Percentiles rank a stretch among this genome's conserved stretches.
These are phyloP conservation scores for Eucalyptus leucophloia DNA, from an alignment of 345 rosid species.

Conservation along the genomic window DNA sequence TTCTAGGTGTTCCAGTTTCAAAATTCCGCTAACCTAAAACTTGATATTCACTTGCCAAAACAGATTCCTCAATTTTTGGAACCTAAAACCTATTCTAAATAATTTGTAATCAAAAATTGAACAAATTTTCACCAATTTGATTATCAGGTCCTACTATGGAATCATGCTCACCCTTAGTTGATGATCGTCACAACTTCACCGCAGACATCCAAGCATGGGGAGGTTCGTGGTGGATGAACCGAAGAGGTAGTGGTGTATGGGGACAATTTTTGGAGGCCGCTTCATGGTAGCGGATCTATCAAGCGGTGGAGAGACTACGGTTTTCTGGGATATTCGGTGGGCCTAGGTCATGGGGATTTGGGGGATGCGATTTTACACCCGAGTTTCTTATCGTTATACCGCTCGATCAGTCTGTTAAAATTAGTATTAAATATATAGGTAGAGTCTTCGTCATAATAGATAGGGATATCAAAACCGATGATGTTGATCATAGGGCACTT, in stretches of 20 bases:
- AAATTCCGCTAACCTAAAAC: no score
- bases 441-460: background rate
- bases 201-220: background rate
- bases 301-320: background rate
- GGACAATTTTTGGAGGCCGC: background rate
- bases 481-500: background rate
- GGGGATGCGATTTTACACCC: background rate
- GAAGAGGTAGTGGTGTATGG: background rate
- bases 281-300: background rate
- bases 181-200: background rate
- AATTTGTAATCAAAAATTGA: no score
- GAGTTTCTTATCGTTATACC: background rate
- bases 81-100: no score
- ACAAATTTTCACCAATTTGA: no score
- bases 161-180: no score
- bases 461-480: background rate
- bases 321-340: background rate
- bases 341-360: background rate
- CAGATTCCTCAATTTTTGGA: rapidly evolving
- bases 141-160: no score
- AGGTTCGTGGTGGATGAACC: background rate
- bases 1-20: no score
- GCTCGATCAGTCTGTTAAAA: background rate
- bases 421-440: background rate
- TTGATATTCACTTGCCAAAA: no score